Conservation (phyloP, 257 asterid genomes). For the Solanum lignicaule region DNA sequence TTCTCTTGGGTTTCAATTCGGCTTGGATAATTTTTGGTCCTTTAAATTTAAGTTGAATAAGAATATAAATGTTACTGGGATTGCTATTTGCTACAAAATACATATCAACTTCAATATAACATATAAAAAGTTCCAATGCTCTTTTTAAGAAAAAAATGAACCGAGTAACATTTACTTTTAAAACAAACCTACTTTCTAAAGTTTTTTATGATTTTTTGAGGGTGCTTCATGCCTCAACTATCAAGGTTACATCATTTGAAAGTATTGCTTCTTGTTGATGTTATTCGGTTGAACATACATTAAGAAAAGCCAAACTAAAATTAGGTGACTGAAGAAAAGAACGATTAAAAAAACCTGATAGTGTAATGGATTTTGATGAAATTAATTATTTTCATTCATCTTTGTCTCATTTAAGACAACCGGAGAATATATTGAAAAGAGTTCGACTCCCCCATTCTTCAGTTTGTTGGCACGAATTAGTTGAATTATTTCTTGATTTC, state of each 20-base stretch:
- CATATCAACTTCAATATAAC: not conserved
- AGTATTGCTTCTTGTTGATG: not conserved
- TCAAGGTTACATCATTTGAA: not conserved
- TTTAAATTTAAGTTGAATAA: not conserved
- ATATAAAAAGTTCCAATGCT: not conserved
- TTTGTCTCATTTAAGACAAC: not conserved
- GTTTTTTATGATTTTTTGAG: not conserved
- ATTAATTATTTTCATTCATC: not conserved
- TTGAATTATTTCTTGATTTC: not conserved
- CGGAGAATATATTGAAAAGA: not conserved
- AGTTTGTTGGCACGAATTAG: not conserved
- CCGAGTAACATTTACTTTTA: not conserved
- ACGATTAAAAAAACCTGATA: not conserved
- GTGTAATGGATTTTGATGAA: not conserved
- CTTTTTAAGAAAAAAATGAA: not conserved
- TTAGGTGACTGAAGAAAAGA: not conserved
- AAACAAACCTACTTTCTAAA: not conserved
- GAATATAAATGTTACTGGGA: not conserved
- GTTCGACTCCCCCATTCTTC: not conserved
- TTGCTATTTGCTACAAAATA: not conserved
- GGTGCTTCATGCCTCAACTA: not conserved
- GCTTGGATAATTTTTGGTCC: not conserved
- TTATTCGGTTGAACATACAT: not conserved
- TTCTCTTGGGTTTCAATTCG: not conserved
- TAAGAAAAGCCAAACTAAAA: not conserved